phyloP scores from a whole-genome alignment of 108 stramenopile genomes.

The Skeletonema menzelii region DNA sequence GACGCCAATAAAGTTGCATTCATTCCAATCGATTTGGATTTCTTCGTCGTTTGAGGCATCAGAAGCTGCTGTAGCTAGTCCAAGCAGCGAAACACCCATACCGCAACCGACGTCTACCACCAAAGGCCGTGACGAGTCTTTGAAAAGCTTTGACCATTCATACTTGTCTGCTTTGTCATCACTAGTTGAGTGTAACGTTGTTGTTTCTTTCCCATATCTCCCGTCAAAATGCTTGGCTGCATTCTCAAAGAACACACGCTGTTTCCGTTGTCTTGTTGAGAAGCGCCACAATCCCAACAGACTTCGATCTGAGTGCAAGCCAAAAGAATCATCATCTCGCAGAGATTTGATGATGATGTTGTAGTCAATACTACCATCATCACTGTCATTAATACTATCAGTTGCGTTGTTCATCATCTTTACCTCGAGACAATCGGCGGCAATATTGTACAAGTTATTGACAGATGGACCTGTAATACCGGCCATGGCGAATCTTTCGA shows the following conservation, averaged over 20 bases:
- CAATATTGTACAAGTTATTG: conserved; percentile 23
- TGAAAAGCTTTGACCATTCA: conserved; percentile 31
- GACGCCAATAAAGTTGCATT: conserved; percentile 73
- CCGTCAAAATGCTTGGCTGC: conserved; percentile 57
- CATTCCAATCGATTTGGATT: conserved; percentile 32
- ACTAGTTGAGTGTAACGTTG: background rate
- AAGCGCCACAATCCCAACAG: conserved; percentile 69
- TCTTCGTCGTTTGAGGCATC: background rate
- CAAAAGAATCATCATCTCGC: conserved; percentile 27
- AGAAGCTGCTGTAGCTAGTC: conserved; percentile 12
- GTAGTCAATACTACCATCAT: conserved; percentile 22
- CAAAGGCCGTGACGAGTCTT: conserved; percentile 18
- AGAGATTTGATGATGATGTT: conserved; percentile 21
- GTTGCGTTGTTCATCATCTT: conserved; percentile 11
- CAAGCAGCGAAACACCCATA: conserved; percentile 38
- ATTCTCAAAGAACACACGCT: conserved; percentile 45
- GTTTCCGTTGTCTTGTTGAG: conserved; percentile 68
- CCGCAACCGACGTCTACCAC: conserved; percentile 47
- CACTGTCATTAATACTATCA: conserved; percentile 15
- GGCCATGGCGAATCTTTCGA: conserved; percentile 68
- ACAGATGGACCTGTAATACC: conserved; percentile 28
- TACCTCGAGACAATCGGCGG: conserved; percentile 38
- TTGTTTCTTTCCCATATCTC: background rate
- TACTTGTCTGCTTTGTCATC: conserved; percentile 7
- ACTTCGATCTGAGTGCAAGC: conserved; percentile 61